phyloP scores from a whole-genome alignment of 2,329 filamentous ascomycete species.

The Sporothrix sp. region DNA sequence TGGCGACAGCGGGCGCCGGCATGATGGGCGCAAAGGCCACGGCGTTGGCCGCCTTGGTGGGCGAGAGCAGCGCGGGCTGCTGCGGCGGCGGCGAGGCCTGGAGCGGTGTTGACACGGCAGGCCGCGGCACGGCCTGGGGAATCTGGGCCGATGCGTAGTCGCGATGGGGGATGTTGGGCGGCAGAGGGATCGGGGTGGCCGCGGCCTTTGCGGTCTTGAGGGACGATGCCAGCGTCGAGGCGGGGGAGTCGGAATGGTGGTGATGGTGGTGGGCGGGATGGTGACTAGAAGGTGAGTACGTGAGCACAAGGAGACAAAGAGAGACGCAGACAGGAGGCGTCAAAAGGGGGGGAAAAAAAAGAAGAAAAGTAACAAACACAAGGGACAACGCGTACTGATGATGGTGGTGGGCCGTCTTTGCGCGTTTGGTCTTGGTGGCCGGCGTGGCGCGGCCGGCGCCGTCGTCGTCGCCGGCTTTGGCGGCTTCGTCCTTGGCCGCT shows the following conservation, averaged over 20 bases:
- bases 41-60: background rate
- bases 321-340: too few relatives aligned
- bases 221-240: slow-evolving; percentile 30
- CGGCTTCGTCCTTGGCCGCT: slow-evolving; percentile 66
- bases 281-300: slow-evolving; percentile 13
- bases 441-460: slow-evolving; percentile 53
- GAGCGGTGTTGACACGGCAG: slow-evolving; percentile 13
- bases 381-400: slow-evolving; percentile 46
- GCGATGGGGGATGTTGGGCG: slow-evolving; percentile 28
- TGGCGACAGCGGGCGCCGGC: slow-evolving; percentile 21
- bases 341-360: background rate
- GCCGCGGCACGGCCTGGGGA: slow-evolving; percentile 35
- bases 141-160: slow-evolving; percentile 27
- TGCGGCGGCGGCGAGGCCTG: slow-evolving; percentile 9
- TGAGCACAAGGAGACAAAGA: background rate
- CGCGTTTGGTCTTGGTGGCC: slow-evolving; percentile 47
- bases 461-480: slow-evolving; percentile 60
- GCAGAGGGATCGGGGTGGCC: slow-evolving; percentile 36
- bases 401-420: slow-evolving; percentile 57
- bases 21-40: background rate
- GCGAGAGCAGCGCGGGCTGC: slow-evolving; percentile 20
- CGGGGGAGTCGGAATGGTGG: slow-evolving; percentile 38
- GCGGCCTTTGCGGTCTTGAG: slow-evolving; percentile 43
- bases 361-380: background rate
- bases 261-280: slow-evolving; percentile 54